phyloP scores from a whole-genome alignment of 1,139 yeast species.

The Hanseniaspora gamundiae region DNA sequence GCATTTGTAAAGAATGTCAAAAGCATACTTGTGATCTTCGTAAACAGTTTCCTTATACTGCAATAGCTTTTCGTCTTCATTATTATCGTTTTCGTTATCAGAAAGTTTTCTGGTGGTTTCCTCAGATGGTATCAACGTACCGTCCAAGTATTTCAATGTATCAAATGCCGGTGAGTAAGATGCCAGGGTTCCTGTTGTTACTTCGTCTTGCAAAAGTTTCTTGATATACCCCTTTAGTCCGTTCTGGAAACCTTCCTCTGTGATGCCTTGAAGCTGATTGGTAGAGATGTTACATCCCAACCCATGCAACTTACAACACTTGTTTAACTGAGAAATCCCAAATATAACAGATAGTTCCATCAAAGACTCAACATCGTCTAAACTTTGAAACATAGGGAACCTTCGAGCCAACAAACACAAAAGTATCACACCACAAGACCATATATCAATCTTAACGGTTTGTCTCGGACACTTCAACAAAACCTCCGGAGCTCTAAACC shows the following conservation, averaged over 20 bases:
- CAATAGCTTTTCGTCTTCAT: slow-evolving; percentile 14
- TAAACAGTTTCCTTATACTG: slow-evolving; percentile 23
- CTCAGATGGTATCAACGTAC: slow-evolving; percentile 17
- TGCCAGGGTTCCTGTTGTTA: slow-evolving; percentile 26
- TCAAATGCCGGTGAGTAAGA: slow-evolving; percentile 29
- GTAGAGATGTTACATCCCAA: slow-evolving; percentile 63
- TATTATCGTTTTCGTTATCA: slow-evolving; percentile 4
- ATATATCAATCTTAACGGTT: slow-evolving; percentile 68
- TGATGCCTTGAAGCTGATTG: slow-evolving; percentile 16
- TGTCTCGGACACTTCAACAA: slow-evolving; percentile 80
- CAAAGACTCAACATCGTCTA: slow-evolving; percentile 86
- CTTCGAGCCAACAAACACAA: slow-evolving; percentile 59
- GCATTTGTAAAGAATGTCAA: slow-evolving; percentile 24
- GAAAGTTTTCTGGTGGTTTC: too few species aligned
- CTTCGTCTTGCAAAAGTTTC: slow-evolving; percentile 23
- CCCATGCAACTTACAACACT: slow-evolving; percentile 79
- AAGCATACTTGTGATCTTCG: slow-evolving; percentile 27
- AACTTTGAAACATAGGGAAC: slow-evolving; percentile 80
- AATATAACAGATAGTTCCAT: slow-evolving; percentile 76
- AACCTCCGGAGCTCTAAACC: slow-evolving; percentile 92
- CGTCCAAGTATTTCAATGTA: slow-evolving; percentile 17
- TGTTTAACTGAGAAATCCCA: slow-evolving; percentile 62
- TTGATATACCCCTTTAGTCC: slow-evolving; percentile 23
- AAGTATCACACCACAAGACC: slow-evolving; percentile 88
- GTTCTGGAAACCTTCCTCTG: slow-evolving; percentile 17